phyloP scores from a whole-genome alignment of 225 moss, liverwort and hornwort genomes.

The Polytrichum commune region DNA sequence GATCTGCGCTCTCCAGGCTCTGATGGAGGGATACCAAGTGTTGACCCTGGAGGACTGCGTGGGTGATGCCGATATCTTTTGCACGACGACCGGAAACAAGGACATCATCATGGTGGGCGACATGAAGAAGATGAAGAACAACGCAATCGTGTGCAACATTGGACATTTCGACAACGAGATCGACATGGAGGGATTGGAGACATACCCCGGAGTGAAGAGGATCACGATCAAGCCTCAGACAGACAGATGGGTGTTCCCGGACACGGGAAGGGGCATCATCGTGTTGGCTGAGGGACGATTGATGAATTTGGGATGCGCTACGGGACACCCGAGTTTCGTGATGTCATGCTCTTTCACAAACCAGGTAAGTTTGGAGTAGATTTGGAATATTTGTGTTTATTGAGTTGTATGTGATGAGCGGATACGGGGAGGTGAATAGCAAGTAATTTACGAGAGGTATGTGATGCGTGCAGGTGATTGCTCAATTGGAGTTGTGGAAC shows the following conservation, averaged over 20 bases:
- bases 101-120: slow-evolving; percentile 92
- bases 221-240: slow-evolving; percentile 97
- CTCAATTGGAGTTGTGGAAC: slow-evolving; percentile 93
- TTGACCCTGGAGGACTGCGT: slow-evolving; percentile 61
- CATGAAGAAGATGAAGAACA: slow-evolving; percentile 99
- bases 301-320: slow-evolving; percentile 95
- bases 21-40: slow-evolving; percentile 83
- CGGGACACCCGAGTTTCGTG: slow-evolving; percentile 92
- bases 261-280: slow-evolving; percentile 60
- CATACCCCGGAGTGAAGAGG: slow-evolving; percentile 61
- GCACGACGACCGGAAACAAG: slow-evolving; percentile 95
- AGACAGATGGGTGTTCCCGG: slow-evolving; percentile 86
- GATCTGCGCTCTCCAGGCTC: slow-evolving; percentile 88
- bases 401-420: no score
- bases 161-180: slow-evolving; percentile 98
- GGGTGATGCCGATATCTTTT: slow-evolving; percentile 69
- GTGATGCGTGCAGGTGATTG: slow-evolving; percentile 31
- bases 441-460: no score
- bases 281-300: slow-evolving; percentile 82
- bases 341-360: slow-evolving; percentile 99
- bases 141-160: slow-evolving; percentile 97
- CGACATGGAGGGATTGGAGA: slow-evolving; percentile 85
- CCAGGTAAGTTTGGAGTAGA: slow-evolving; percentile 34
- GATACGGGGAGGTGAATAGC: neutral
- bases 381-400: neutral